These are phyloP conservation scores for Curvularia hawaiiensis DNA, from an alignment of 2,329 filamentous ascomycete species.

Conservation along the genomic window DNA sequence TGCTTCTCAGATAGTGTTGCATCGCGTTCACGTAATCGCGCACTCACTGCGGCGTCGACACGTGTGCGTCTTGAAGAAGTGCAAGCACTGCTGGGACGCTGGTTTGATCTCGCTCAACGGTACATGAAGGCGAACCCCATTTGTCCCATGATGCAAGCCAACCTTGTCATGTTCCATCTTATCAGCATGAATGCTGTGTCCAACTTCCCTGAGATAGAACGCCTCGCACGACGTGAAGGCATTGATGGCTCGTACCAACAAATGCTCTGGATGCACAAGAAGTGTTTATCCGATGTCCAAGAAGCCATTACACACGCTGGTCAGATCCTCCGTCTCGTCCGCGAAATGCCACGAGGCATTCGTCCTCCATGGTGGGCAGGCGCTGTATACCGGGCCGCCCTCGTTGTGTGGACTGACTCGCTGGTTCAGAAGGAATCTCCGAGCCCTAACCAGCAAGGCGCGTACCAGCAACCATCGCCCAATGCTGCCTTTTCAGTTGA, in stretches of 20 bases:
- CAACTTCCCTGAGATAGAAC: constrained; percentile 70
- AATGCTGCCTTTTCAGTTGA: constrained; percentile 57
- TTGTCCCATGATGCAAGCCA: constrained; percentile 67
- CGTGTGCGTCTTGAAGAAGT: constrained; percentile 67
- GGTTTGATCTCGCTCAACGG: constrained; percentile 68
- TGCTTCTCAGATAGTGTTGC: constrained; percentile 65
- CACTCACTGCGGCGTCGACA: constrained; percentile 65
- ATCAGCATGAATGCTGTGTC: constrained; percentile 72
- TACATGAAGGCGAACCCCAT: constrained; percentile 61
- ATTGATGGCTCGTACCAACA: constrained; percentile 63
- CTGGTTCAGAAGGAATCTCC: constrained; percentile 57
- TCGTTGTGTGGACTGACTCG: constrained; percentile 56
- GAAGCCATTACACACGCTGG: constrained; percentile 71
- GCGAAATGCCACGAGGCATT: constrained; percentile 63
- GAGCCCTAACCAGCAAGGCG: constrained; percentile 42
- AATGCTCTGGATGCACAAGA: constrained; percentile 61
- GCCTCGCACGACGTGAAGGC: constrained; percentile 65
- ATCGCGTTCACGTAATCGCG: constrained; percentile 53
- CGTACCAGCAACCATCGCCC: constrained; percentile 45
- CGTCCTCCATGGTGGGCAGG: constrained; percentile 74
- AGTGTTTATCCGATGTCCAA: constrained; percentile 66
- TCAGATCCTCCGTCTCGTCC: constrained; percentile 67
- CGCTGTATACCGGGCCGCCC: constrained; percentile 67
- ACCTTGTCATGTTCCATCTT: constrained; percentile 72
- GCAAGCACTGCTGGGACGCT: constrained; percentile 66